Evolutionary conservation across 1,139 yeast species (phyloP), one percentile per base, ranked within the genome.

Genomic region (Lodderomyces oxycetoniae): DNA sequence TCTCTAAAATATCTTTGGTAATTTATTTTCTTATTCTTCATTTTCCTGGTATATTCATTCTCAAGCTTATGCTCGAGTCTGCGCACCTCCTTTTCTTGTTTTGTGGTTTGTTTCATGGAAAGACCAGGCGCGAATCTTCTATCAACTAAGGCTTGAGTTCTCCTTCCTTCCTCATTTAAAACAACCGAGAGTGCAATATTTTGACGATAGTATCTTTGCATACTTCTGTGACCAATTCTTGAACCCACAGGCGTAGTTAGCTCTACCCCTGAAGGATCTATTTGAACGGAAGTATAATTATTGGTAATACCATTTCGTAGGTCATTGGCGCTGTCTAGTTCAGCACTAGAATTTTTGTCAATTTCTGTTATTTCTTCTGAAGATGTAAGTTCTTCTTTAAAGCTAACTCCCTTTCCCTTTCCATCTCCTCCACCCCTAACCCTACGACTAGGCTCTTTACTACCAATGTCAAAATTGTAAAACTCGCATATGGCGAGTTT

Each of bases 171-270:
- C 7, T 49, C 35, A 5, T 50, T 36, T 7, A 30, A 15, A 3
- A 22, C 20, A 4, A 22, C 21, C 3, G 65, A 61, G 11, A 47
- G 34, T 0, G 56, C 50, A 16, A 61, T 48, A 33, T 58, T 63
- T 41, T 65, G 76, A 34, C 69, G 67, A 37, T 66, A 62, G 38
- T 66, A 64, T 28, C 67, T 54, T n/a, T 57, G 49, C 66, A 69
- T 61, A 2, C 70, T 52, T 33, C 79, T 51, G 47, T 73, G 77
- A 0, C 77, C 77, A 3, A 74, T 54, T 33, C 59, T 58, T 6
- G 65, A 50, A 1, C 79, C 79, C n/a, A 69, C 58, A 0, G 78
- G 76, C 27, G 74, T 59, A 1, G 59, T 52, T 32, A 70, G 44
- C 32, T 64, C 71, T 2, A 62, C 67, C 2, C 73, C 74, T 4